These are phyloP conservation scores for Cutaneotrichosporon mucoides DNA, from an alignment of 1,284 basidiomycete species.

Conservation along the genomic window DNA sequence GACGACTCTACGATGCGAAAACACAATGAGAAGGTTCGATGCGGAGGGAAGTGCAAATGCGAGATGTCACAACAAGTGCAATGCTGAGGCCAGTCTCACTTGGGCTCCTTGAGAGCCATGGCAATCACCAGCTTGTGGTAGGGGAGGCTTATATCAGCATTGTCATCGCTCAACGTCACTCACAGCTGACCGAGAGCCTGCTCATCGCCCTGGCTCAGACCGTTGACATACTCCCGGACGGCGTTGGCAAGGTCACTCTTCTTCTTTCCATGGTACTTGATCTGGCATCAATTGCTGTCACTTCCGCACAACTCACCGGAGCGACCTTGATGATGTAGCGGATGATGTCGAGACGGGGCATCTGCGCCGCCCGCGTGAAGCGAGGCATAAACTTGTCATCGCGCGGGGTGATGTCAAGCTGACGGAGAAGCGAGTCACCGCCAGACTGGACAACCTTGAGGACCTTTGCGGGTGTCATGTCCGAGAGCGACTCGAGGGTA, in stretches of 20 bases:
- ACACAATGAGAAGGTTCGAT: too few relatives aligned
- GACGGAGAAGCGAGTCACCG: not conserved
- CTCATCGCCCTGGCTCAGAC: slow-evolving; percentile 10
- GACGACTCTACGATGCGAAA: too few relatives aligned
- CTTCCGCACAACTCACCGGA: not conserved
- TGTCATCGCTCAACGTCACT: not conserved
- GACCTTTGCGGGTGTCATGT: slow-evolving; percentile 4
- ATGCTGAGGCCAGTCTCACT: not conserved
- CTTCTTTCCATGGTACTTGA: not conserved
- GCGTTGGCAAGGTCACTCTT: slow-evolving; percentile 4
- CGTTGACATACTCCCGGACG: slow-evolving; percentile 13
- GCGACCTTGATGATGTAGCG: slow-evolving; percentile 2
- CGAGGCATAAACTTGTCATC: too few relatives aligned
- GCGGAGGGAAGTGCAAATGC: too few relatives aligned
- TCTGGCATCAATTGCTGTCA: not conserved
- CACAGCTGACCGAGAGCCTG: slow-evolving; percentile 10
- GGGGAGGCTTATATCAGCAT: slow-evolving; percentile 7
- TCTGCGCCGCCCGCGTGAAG: too few relatives aligned
- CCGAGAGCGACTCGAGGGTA: slow-evolving; percentile 2
- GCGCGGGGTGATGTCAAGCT: not conserved
- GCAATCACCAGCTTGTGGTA: slow-evolving; percentile 8
- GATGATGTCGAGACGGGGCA: slow-evolving; percentile 5
- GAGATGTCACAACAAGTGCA: too few relatives aligned
- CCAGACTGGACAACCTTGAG: slow-evolving; percentile 1
- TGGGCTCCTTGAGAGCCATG: slow-evolving; percentile 3